phyloP scores from a whole-genome alignment of 768 basidiomycete species.

The Lactarius psammicola region DNA sequence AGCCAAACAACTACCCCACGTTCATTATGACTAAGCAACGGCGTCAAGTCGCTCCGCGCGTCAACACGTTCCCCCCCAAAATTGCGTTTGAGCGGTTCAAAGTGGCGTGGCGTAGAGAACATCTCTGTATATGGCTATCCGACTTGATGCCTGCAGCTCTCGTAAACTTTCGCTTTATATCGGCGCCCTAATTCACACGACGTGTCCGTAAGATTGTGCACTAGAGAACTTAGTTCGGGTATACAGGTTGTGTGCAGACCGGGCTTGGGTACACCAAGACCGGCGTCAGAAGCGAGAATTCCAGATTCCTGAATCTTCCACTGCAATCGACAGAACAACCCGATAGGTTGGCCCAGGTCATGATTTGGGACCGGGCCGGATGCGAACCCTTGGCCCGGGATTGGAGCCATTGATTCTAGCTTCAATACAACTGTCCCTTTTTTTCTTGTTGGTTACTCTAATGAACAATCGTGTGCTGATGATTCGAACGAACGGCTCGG shows the following conservation, averaged over 20 bases:
- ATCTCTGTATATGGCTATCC: neutral
- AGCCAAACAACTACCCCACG: neutral
- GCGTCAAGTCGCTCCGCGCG: neutral
- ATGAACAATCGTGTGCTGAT: neutral
- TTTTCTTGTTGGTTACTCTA: neutral
- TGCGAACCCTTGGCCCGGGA: neutral
- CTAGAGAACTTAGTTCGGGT: neutral
- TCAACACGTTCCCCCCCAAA: neutral
- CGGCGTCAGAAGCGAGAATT: neutral
- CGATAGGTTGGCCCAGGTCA: neutral
- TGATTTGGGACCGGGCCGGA: neutral
- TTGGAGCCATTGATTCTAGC: too few relatives aligned
- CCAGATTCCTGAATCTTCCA: neutral
- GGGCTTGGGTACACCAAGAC: neutral
- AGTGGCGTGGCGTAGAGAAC: neutral
- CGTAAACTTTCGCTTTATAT: neutral
- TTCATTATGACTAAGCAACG: neutral
- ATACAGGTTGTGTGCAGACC: neutral
- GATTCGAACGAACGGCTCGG: neutral
- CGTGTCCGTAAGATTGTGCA: neutral
- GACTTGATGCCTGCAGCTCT: neutral
- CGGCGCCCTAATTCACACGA: neutral
- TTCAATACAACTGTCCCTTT: too few relatives aligned
- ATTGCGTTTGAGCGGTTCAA: neutral
- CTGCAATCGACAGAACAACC: neutral